Evolutionary conservation across 129 eudicot genomes (phyloP), one percentile per base, ranked within the genome.

Genomic region (Silybum marianum): DNA sequence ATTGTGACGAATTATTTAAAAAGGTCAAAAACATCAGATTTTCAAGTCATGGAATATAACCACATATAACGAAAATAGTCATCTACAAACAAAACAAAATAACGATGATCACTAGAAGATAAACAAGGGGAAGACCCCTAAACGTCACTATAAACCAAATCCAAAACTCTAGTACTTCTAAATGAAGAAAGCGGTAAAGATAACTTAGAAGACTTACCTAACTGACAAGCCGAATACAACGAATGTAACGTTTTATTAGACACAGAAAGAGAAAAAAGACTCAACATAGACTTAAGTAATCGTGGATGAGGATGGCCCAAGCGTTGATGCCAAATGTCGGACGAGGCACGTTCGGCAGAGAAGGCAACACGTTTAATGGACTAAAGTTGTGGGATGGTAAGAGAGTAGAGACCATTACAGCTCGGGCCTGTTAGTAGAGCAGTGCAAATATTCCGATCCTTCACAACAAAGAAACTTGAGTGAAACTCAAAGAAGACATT

Each of bases 21-120:
- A 0, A 23, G 3, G 0, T 2, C 3, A 44, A 69, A 79, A 0
- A 69, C 82, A 11, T 69, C 69, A 69, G n/a, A 67, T 26, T 79
- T 79, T 0, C 7, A 22, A 0, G 2, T n/a, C 40, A 79, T 6
- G 1, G 75, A 54, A 24, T 23, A 79, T 1, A 69, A 0, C 76
- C 76, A 79, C 7, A 26, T 21, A 6, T 68, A 78, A 12, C 26
- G 65, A 78, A 48, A 39, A 68, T 25, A 66, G 3, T 78, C 73
- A 68, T 68, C 82, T 13, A 78, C 42, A 38, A 38, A 38, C 9
- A 38, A 38, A 38, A 38, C 9, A 38, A 38, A 6, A 7, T 38
- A 38, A 1, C 0, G 9, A 38, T 38, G 42, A 6, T 9, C 42
- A n/a, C n/a, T n/a, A n/a, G n/a, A n/a, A n/a, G n/a, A n/a, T n/a